These are phyloP conservation scores for Bisporella sp. DNA, from an alignment of 2,329 filamentous ascomycete genomes.

Conservation along the genomic window DNA sequence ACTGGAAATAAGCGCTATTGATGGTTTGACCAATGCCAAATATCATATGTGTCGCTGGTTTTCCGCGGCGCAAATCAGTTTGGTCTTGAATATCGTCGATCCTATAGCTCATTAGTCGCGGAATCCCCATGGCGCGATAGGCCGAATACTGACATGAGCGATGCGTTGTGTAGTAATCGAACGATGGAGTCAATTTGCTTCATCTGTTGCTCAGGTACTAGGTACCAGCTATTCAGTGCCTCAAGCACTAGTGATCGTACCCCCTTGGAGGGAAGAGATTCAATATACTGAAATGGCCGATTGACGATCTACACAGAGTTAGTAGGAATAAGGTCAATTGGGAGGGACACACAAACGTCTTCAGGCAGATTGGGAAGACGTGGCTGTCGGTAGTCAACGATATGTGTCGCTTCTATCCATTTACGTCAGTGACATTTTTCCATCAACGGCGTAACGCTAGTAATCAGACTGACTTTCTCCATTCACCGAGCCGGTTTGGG, in stretches of 20 bases:
- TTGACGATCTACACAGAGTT: background rate
- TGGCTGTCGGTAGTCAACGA: background rate
- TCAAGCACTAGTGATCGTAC: background rate
- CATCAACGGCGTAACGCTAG: background rate
- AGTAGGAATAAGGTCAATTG: background rate
- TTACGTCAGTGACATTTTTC: background rate
- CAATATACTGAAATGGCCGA: background rate
- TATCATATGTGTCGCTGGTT: slow-evolving; percentile 30
- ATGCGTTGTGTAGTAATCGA: slow-evolving; percentile 25
- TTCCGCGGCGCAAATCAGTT: slow-evolving; percentile 28
- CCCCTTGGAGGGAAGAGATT: background rate
- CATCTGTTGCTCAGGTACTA: slow-evolving; percentile 14
- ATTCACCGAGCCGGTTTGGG: background rate
- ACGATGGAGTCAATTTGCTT: slow-evolving; percentile 22
- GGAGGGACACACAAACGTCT: background rate
- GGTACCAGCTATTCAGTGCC: background rate
- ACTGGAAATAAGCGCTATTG: slow-evolving; percentile 29
- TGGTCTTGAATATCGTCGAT: slow-evolving; percentile 34
- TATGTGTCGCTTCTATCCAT: background rate
- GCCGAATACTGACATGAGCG: slow-evolving; percentile 21
- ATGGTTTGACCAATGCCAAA: slow-evolving; percentile 32
- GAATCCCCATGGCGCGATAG: background rate
- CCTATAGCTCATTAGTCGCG: slow-evolving; percentile 7
- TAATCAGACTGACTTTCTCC: background rate
- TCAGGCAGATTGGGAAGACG: background rate